These are phyloP conservation scores for Lactarius evosmus DNA, from an alignment of 768 basidiomycete genomes.

Conservation along the genomic window DNA sequence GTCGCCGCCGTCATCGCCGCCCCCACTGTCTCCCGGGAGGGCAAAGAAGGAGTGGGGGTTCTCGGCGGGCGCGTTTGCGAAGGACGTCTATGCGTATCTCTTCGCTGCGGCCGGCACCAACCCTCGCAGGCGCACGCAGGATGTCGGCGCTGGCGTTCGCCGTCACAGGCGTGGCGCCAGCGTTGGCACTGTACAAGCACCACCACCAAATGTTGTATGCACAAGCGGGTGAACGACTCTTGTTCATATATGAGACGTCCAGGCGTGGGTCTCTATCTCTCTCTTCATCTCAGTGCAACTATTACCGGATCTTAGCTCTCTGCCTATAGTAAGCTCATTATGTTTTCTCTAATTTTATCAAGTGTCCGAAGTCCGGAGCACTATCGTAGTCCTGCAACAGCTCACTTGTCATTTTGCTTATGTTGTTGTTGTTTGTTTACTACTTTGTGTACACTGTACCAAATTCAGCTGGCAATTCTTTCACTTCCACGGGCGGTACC, in stretches of 20 bases:
- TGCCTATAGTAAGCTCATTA: background rate
- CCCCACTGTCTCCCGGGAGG: background rate
- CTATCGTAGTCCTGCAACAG: too few relatives aligned
- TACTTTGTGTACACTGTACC: background rate
- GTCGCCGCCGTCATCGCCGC: background rate
- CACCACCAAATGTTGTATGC: too few relatives aligned
- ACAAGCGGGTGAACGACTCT: background rate
- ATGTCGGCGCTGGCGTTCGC: background rate
- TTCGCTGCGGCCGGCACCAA: background rate
- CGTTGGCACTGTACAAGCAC: too few relatives aligned
- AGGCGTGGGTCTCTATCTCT: too few relatives aligned
- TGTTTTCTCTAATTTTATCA: background rate
- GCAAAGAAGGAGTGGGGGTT: background rate
- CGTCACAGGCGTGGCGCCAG: background rate
- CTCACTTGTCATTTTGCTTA: too few relatives aligned
- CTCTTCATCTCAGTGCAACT: too few relatives aligned
- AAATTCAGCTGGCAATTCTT: background rate
- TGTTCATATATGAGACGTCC: too few relatives aligned
- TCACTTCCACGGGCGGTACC: too few relatives aligned
- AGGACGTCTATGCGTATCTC: constrained; percentile 11
- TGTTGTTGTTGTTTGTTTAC: background rate
- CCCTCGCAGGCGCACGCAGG: background rate
- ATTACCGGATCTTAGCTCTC: too few relatives aligned
- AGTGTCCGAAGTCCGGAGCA: too few relatives aligned
- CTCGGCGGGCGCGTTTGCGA: constrained; percentile 4